Evolutionary conservation across 805 yeast species (phyloP).

Genomic region (Barnettozyma siamensis): DNA sequence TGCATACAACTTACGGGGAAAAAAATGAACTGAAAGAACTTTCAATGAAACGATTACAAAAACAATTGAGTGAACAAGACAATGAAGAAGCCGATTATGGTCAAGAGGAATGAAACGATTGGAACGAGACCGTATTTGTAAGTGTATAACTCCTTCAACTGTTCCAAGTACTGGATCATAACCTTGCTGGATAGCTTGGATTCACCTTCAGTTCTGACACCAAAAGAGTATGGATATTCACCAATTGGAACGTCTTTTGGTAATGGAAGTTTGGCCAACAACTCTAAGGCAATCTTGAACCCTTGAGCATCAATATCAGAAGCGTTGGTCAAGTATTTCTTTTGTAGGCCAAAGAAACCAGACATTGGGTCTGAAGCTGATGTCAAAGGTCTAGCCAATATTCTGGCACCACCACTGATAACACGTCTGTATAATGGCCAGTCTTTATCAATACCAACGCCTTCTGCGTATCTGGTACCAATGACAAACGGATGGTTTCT

Average conservation of each 20-base stretch:
- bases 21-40: no score
- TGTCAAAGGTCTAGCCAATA: conserved; percentile 44
- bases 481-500: conserved; percentile 38
- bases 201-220: conserved; percentile 51
- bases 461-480: conserved; percentile 50
- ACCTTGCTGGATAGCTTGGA: conserved; percentile 45
- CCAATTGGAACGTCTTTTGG: conserved; percentile 34
- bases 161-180: conserved; percentile 41
- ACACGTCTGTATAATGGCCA: conserved; percentile 48
- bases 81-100: conserved; percentile 26
- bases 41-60: conserved; percentile 3
- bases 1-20: no score
- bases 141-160: conserved; percentile 40
- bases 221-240: conserved; percentile 45
- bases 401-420: conserved; percentile 43
- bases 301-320: conserved; percentile 36
- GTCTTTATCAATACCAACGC: conserved; percentile 48
- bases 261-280: conserved; percentile 41
- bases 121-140: conserved; percentile 39
- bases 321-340: conserved; percentile 34
- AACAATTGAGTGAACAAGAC: conserved; percentile 24
- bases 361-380: conserved; percentile 50
- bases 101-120: conserved; percentile 28
- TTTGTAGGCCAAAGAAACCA: conserved; percentile 47
- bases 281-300: conserved; percentile 45